Percentiles rank a stretch among this genome's conserved stretches.
Evolutionary conservation across 2,329 filamentous ascomycete genomes (phyloP).

Genomic region (Pseudocercospora eumusae): DNA sequence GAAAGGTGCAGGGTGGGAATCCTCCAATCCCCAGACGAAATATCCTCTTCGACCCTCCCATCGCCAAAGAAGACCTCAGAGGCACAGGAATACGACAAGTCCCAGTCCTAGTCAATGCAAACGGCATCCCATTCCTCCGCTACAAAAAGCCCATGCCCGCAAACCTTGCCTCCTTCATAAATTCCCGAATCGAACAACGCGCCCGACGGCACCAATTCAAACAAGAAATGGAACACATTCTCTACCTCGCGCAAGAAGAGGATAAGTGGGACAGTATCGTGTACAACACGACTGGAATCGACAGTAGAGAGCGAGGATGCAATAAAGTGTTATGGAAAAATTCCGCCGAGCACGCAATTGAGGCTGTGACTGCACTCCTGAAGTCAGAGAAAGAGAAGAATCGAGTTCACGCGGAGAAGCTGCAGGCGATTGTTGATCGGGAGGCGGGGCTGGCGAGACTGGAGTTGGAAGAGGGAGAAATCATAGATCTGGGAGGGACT

Average conservation of each 20-base stretch:
- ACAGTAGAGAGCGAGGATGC: slow-evolving; percentile 11
- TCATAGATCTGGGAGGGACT: neutral
- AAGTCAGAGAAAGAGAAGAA: slow-evolving; percentile 37
- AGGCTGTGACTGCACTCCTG: slow-evolving; percentile 30
- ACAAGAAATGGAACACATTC: slow-evolving; percentile 46
- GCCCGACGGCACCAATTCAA: slow-evolving; percentile 45
- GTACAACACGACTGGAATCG: slow-evolving; percentile 19
- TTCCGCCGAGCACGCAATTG: slow-evolving; percentile 45
- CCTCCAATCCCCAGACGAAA: slow-evolving; percentile 8
- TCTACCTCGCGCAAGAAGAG: slow-evolving; percentile 46
- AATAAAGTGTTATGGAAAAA: slow-evolving; percentile 37
- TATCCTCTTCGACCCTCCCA: slow-evolving; percentile 31
- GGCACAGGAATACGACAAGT: slow-evolving; percentile 56
- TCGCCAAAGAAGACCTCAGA: slow-evolving; percentile 41
- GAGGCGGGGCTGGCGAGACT: slow-evolving; percentile 49
- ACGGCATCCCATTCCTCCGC: slow-evolving; percentile 65
- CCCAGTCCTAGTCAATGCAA: slow-evolving; percentile 59
- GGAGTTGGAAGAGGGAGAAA: slow-evolving; percentile 37
- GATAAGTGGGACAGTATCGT: slow-evolving; percentile 53
- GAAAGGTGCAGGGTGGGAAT: neutral
- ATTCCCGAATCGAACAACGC: slow-evolving; percentile 53
- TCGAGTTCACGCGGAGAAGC: slow-evolving; percentile 41
- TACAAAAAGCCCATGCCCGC: slow-evolving; percentile 65
- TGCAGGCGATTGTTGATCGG: slow-evolving; percentile 51
- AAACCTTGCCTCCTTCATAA: slow-evolving; percentile 60